These are phyloP conservation scores for Porcisia deanei DNA, from an alignment of 208 protist genomes.

Conservation along the genomic window DNA sequence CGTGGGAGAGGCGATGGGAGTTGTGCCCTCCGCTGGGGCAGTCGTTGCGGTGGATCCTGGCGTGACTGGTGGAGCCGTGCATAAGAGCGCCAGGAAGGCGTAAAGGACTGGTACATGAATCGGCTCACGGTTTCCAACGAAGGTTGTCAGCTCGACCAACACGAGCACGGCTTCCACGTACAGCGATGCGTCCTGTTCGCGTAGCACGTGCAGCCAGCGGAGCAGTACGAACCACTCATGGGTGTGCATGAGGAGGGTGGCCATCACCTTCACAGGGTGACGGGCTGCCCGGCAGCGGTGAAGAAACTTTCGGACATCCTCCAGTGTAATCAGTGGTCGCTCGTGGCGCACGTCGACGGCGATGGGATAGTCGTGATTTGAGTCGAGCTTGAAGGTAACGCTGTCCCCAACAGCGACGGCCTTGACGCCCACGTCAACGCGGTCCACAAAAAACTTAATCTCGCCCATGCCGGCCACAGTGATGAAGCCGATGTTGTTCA, in stretches of 20 bases:
- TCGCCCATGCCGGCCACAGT: constrained; percentile 69
- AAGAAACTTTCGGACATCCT: constrained; percentile 74
- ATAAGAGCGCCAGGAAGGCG: constrained; percentile 58
- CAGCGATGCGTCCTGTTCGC: constrained; percentile 25
- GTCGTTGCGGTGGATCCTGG: constrained; percentile 9
- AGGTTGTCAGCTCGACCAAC: constrained; percentile 78
- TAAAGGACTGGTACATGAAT: constrained; percentile 74
- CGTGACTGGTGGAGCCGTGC: not conserved
- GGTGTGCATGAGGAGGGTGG: constrained; percentile 78
- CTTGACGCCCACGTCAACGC: constrained; percentile 82
- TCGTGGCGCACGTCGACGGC: constrained; percentile 83
- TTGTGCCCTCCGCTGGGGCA: not conserved
- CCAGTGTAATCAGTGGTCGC: constrained; percentile 51
- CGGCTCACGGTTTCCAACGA: constrained; percentile 83
- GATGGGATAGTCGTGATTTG: constrained; percentile 75
- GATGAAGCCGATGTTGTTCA: constrained; percentile 78
- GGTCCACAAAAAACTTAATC: constrained; percentile 84
- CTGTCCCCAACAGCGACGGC: constrained; percentile 57
- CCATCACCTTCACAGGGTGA: constrained; percentile 65
- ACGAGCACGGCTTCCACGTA: constrained; percentile 63
- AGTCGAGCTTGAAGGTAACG: constrained; percentile 81
- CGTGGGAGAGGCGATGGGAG: not conserved
- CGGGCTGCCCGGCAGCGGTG: constrained; percentile 51
- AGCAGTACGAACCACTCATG: constrained; percentile 82
- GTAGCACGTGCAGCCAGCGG: constrained; percentile 41